phyloP scores from a whole-genome alignment of 306 rosid species.

The Vigna unguiculata region DNA sequence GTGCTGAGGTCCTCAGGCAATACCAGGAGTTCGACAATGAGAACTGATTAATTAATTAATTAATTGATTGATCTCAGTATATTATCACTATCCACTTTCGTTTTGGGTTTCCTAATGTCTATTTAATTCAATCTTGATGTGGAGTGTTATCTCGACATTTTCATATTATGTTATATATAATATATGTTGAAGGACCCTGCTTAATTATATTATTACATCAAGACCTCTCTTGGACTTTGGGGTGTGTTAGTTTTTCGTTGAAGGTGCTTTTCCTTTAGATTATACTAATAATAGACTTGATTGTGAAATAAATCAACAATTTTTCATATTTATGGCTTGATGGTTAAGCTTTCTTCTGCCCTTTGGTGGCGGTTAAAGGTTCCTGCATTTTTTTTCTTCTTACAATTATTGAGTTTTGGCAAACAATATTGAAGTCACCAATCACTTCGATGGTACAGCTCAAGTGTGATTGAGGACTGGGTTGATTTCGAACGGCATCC shows the following conservation, averaged over 20 bases:
- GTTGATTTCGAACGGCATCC: background rate
- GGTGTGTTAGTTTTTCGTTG: background rate
- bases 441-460: background rate
- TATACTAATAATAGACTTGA: background rate
- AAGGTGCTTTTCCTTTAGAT: background rate
- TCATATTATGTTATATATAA: constrained; percentile 39
- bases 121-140: constrained; percentile 48
- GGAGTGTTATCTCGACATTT: constrained; percentile 54
- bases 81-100: background rate
- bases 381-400: background rate
- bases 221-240: constrained; percentile 11
- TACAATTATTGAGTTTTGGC: background rate
- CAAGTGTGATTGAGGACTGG: background rate
- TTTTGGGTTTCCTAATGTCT: constrained; percentile 33
- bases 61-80: constrained; percentile 40
- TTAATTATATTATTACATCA: constrained; percentile 38
- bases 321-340: background rate
- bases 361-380: background rate
- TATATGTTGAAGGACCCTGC: constrained; percentile 44
- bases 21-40: constrained; percentile 73
- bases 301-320: background rate
- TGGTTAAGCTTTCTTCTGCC: background rate
- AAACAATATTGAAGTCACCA: no score
- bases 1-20: constrained; percentile 69
- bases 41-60: constrained; percentile 35